Evolutionary conservation across 352 stramenopile genomes (phyloP).

Genomic region (Phytophthora pinifolia): DNA sequence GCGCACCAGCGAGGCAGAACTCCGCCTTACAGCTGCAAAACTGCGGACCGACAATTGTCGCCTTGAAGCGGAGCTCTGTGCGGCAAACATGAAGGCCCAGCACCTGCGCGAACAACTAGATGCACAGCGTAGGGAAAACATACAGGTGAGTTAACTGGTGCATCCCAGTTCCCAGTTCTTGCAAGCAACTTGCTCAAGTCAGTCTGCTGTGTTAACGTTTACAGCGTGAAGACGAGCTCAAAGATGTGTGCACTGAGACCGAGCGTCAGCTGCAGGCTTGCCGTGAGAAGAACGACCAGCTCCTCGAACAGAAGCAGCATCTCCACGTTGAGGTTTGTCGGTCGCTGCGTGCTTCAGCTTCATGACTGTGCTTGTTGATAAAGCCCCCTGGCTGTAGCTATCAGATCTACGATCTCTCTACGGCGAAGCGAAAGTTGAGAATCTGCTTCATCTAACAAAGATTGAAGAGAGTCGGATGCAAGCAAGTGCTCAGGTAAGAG

Average conservation of each 20-base stretch:
- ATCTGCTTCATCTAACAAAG: conserved; percentile 14
- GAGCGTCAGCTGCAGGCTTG: conserved; percentile 10
- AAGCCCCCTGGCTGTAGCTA: conserved; percentile 8
- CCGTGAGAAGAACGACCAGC: conserved; percentile 5
- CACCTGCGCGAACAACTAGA: conserved; percentile 23
- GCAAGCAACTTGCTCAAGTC: too few relatives aligned
- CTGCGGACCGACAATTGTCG: conserved; percentile 45
- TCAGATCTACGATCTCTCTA: conserved; percentile 16
- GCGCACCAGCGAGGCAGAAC: conserved; percentile 30
- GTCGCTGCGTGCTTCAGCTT: not conserved
- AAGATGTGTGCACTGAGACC: conserved; percentile 12
- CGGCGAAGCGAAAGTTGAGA: conserved; percentile 19
- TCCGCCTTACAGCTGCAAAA: conserved; percentile 43
- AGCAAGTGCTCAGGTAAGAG: conserved; percentile 25
- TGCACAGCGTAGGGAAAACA: conserved; percentile 4
- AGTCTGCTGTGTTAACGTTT: not conserved
- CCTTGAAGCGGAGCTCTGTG: conserved; percentile 38
- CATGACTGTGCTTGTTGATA: not conserved
- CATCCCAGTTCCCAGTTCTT: not conserved
- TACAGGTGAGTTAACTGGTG: conserved; percentile 14
- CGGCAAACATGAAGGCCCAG: conserved; percentile 16
- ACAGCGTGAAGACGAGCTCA: conserved; percentile 16
- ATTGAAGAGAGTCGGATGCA: conserved; percentile 18
- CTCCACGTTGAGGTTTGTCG: conserved; percentile 21
- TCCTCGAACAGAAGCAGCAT: conserved; percentile 20